Conservation (phyloP, 164 flowering plant species). For the Nelumbo lutea region DNA sequence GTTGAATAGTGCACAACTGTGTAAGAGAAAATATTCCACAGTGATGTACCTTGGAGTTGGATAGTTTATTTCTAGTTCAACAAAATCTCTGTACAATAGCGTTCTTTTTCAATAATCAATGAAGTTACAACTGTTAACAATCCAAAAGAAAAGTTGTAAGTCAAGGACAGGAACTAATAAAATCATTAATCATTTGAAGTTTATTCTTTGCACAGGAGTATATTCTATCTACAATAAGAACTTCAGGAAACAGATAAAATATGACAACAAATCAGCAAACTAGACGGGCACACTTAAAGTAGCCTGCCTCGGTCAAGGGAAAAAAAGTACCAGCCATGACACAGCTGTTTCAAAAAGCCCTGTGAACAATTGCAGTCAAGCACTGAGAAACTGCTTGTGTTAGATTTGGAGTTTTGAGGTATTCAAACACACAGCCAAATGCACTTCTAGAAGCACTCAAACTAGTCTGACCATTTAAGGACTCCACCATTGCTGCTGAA, state of each 20-base stretch:
- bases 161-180: neutral
- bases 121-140: too few relatives aligned
- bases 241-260: neutral
- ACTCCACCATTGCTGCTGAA: conserved; percentile 98
- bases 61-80: too few relatives aligned
- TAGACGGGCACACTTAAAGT: neutral
- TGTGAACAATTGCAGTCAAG: conserved; percentile 80
- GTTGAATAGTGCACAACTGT: too few relatives aligned
- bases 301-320: neutral
- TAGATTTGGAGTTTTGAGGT: conserved; percentile 89
- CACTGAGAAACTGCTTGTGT: conserved; percentile 89
- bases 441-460: conserved; percentile 79
- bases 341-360: conserved; percentile 84
- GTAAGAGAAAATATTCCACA: too few relatives aligned
- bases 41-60: too few relatives aligned
- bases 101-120: neutral
- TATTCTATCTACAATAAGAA: neutral
- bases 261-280: neutral
- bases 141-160: too few relatives aligned
- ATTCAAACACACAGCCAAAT: conserved; percentile 95
- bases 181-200: neutral
- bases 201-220: neutral
- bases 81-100: too few relatives aligned
- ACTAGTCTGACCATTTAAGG: conserved; percentile 66
- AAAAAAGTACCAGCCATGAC: conserved; percentile 77